A percentile compares a stretch with the other conserved stretches of the same genome.
phyloP scores from a whole-genome alignment of 495 filamentous ascomycete genomes.

The Sordaria brevicollis region DNA sequence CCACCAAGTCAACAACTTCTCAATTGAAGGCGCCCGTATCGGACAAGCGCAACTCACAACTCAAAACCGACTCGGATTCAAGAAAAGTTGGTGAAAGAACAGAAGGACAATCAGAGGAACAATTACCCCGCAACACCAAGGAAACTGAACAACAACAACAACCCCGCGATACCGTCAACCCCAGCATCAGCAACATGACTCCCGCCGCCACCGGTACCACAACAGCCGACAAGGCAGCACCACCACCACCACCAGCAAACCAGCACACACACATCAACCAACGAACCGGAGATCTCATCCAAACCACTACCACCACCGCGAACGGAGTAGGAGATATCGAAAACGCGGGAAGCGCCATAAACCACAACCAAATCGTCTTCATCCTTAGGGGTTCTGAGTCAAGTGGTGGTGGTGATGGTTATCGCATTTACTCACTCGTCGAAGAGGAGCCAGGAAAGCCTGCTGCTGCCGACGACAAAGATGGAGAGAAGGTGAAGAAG shows the following conservation, averaged over 20 bases:
- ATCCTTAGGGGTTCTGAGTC: too few species aligned
- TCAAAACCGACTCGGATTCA: neutral
- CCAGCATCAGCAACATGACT: too few species aligned
- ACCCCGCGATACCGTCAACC: neutral
- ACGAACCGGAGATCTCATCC: constrained; percentile 7
- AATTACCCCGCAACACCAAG: neutral
- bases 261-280: neutral
- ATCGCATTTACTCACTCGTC: constrained; percentile 25
- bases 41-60: neutral
- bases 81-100: neutral
- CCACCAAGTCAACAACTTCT: neutral
- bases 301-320: neutral
- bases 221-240: neutral
- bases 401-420: constrained; percentile 2
- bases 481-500: neutral
- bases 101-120: neutral
- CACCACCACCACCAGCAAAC: neutral
- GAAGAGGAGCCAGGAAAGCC: constrained; percentile 11
- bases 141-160: neutral
- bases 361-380: constrained; percentile 26
- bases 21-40: neutral
- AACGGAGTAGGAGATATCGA: neutral
- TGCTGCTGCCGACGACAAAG: neutral
- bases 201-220: neutral
- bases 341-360: neutral